A percentile compares a stretch with the other conserved stretches of the same genome.
Conservation (phyloP, 441 rosid genomes). For the Brassica balearica region DNA sequence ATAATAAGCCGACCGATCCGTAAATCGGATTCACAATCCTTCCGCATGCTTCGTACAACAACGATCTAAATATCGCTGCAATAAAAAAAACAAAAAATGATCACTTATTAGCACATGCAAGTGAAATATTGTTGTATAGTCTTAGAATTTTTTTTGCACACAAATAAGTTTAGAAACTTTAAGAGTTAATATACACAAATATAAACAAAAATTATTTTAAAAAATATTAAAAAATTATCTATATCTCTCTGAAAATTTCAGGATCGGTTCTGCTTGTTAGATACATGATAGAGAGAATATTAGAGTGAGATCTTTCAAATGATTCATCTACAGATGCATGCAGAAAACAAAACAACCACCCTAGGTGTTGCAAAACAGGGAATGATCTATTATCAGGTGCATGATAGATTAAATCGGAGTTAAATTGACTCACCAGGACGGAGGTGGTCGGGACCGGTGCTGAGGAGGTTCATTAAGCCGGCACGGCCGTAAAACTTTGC, state of each 20-base stretch:
- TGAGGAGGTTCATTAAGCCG: constrained; percentile 78
- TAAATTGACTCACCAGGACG: constrained; percentile 60
- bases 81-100: not conserved
- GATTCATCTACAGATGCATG: not conserved
- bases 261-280: not conserved
- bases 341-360: not conserved
- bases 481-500: constrained; percentile 84
- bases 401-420: constrained; percentile 3
- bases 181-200: not conserved
- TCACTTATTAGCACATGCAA: not conserved
- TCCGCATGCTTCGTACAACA: constrained; percentile 81
- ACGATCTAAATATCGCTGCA: constrained; percentile 69
- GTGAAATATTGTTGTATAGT: not conserved
- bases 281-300: not conserved
- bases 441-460: constrained; percentile 74
- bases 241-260: not conserved
- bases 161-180: not conserved
- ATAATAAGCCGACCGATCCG: constrained; percentile 75
- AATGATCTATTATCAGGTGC: not conserved
- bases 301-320: not conserved
- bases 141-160: not conserved
- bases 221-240: not conserved
- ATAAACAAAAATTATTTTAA: no score
- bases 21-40: constrained; percentile 79
- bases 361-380: not conserved